Evolutionary conservation across 352 stramenopile species (phyloP).

Genomic region (Albugo candida): DNA sequence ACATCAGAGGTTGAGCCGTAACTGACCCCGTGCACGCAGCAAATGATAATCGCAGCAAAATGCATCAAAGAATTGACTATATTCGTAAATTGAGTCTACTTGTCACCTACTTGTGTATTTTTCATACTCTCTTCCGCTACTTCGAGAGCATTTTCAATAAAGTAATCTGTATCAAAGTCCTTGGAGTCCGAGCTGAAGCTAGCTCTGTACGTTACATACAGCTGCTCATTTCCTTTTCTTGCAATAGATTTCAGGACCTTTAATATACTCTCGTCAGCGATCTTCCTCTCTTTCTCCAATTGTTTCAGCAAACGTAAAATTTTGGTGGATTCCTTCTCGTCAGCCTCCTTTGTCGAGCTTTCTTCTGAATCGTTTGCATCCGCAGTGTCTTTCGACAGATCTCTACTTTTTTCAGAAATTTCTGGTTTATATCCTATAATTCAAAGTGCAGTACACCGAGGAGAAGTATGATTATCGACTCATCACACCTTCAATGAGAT

Average conservation of each 20-base stretch:
- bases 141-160: slow-evolving; percentile 66
- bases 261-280: slow-evolving; percentile 36
- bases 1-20: too few relatives aligned
- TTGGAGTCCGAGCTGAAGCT: slow-evolving; percentile 38
- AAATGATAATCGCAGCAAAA: background rate
- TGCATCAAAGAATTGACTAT: slow-evolving; percentile 5
- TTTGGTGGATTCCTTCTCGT: slow-evolving; percentile 21
- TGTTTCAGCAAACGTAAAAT: slow-evolving; percentile 56
- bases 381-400: background rate
- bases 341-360: too few relatives aligned
- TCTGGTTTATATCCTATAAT: background rate
- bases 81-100: slow-evolving; percentile 3
- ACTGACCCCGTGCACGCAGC: too few relatives aligned
- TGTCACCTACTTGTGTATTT: slow-evolving; percentile 6
- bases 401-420: background rate
- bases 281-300: slow-evolving; percentile 60
- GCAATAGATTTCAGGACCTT: slow-evolving; percentile 73
- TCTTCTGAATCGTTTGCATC: background rate
- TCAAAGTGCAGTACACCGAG: background rate
- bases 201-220: slow-evolving; percentile 61
- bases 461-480: background rate
- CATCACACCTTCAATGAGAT: slow-evolving; percentile 24
- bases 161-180: slow-evolving; percentile 62
- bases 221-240: slow-evolving; percentile 56
- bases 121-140: slow-evolving; percentile 36